Evolutionary conservation across 768 basidiomycete species (phyloP).

Genomic region (Boletellus ananas): DNA sequence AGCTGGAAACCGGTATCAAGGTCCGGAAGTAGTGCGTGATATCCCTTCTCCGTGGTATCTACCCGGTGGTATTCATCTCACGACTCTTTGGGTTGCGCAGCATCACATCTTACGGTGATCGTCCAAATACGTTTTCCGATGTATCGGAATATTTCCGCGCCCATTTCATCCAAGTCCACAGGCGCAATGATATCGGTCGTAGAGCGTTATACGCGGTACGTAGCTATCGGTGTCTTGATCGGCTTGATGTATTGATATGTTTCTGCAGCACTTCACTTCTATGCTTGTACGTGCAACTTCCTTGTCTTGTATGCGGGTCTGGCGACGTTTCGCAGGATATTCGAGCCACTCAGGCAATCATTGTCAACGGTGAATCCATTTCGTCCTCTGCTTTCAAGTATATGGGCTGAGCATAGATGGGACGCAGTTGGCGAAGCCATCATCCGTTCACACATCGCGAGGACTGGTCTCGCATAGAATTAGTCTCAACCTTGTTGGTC

Average conservation of each 20-base stretch:
- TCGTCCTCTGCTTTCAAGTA: neutral
- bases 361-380: slow-evolving; percentile 49
- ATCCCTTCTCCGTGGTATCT: slow-evolving; percentile 1
- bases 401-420: slow-evolving; percentile 2
- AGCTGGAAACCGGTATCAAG: slow-evolving; percentile 61
- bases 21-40: slow-evolving; percentile 72
- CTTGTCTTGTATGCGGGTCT: neutral
- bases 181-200: slow-evolving; percentile 55
- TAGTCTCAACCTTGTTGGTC: neutral
- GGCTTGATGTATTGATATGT: slow-evolving; percentile 7
- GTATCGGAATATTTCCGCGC: slow-evolving; percentile 79
- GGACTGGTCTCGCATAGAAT: slow-evolving; percentile 40
- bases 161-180: slow-evolving; percentile 77
- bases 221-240: slow-evolving; percentile 15
- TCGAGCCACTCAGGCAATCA: slow-evolving; percentile 62
- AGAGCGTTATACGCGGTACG: slow-evolving; percentile 64
- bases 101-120: slow-evolving; percentile 73
- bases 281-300: slow-evolving; percentile 50
- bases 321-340: slow-evolving; percentile 45
- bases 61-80: neutral
- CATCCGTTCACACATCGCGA: slow-evolving; percentile 59
- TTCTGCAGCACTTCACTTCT: slow-evolving; percentile 59
- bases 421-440: slow-evolving; percentile 60
- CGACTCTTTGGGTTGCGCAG: slow-evolving; percentile 31
- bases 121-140: slow-evolving; percentile 65